Base-by-base conservation (phyloP, 208 protist genomes). In the Acanthamoeba divionensis region DNA sequence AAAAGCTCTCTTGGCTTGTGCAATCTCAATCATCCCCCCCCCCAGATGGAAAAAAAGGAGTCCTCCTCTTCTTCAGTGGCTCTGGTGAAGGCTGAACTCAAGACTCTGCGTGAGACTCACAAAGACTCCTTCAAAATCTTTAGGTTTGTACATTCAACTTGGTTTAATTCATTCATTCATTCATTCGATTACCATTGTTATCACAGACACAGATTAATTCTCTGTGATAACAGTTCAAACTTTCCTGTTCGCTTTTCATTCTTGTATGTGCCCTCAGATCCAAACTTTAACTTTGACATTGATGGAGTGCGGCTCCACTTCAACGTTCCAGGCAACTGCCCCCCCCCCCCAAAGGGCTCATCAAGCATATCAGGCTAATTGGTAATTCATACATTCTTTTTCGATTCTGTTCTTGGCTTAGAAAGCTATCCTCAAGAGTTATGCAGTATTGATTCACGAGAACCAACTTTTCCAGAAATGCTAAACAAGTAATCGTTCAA, bases 271-370 rank as follows among this genome's bases (percentile, higher is more conserved):
- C 71, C 71, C 24, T 41, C 71, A 26, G 71, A 82, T 18, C 71
- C 71, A 21, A 52, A 62, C 45, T 82, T 82, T 24, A n/a, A 44
- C 48, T 82, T 63, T 31, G 71, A 82, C 45, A 60, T 82, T 24
- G 71, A 82, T 18, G 71, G 71, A 21, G 48, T 82, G 47, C 47
- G 41, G 12, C 71, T 82, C 47, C 41, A 21, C 21, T 55, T 82
- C 45, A 31, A 15, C 21, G 33, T 82, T 10, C 41, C 41, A 24
- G 18, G 71, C 62, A 33, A 13, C 15, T 3, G 24, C 71, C 26
- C 41, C 48, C 41, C 55, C 2, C 3, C 26, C 2, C 9, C n/a
- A n/a, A n/a, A n/a, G n/a, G n/a, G n/a, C n/a, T n/a, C n/a, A n/a
- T n/a, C n/a, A n/a, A n/a, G n/a, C n/a, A n/a, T n/a, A n/a, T 4